Percentiles rank a stretch among this genome's conserved stretches.
Conservation (phyloP, 768 basidiomycete genomes). For the Auricularia cornea region DNA sequence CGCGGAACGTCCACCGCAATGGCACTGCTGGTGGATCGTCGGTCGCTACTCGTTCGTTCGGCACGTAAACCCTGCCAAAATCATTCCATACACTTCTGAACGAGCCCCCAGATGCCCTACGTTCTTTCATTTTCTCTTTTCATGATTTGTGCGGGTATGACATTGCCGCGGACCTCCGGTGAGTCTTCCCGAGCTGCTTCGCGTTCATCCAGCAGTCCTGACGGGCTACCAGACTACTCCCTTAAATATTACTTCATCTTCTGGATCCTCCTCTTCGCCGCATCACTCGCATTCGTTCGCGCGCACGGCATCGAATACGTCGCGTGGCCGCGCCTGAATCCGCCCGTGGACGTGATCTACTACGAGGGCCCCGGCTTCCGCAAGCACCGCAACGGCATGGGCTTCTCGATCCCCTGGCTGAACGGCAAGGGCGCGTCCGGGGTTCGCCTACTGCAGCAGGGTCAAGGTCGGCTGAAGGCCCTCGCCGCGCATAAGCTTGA, state of each 20-base stretch:
- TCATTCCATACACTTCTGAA: background rate
- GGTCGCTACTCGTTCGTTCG: constrained; percentile 77
- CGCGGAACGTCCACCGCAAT: constrained; percentile 52
- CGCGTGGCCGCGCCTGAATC: constrained; percentile 83
- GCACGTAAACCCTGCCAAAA: constrained; percentile 36
- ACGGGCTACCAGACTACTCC: constrained; percentile 58
- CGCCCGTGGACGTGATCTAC: constrained; percentile 66
- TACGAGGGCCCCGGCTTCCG: constrained; percentile 87
- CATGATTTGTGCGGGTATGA: constrained; percentile 81
- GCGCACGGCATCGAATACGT: constrained; percentile 92
- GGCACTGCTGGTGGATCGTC: constrained; percentile 65
- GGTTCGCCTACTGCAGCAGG: constrained; percentile 30
- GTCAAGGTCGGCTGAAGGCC: constrained; percentile 24
- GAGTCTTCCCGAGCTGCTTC: constrained; percentile 22
- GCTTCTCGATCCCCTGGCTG: constrained; percentile 38
- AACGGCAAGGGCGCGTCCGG: constrained; percentile 25
- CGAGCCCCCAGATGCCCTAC: constrained; percentile 65
- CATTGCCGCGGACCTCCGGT: constrained; percentile 84
- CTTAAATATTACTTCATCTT: constrained; percentile 77
- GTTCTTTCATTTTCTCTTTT: constrained; percentile 71
- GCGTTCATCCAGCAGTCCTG: constrained; percentile 1
- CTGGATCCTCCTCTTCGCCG: constrained; percentile 58
- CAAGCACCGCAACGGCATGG: constrained; percentile 63
- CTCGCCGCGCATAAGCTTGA: constrained; percentile 36
- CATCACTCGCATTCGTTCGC: constrained; percentile 64